Evolutionary conservation across 371 early-diverging fungal genomes (phyloP), one percentile per base, ranked within the genome.

Genomic region (Actinomucor elegans): DNA sequence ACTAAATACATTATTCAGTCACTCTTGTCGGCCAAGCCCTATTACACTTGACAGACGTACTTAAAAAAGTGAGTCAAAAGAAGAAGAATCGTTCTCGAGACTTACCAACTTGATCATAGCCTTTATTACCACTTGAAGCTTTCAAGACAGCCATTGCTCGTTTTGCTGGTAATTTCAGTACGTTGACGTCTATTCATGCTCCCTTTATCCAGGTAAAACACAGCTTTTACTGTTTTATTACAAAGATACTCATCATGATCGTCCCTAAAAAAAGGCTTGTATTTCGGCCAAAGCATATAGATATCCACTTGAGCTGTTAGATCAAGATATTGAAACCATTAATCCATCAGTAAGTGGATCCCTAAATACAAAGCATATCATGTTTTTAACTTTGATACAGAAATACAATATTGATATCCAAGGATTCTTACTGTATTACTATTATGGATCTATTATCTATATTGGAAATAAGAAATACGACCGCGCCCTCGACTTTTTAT

Each of bases 371-470:
- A 21, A n/a, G 3, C 1, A 24, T 28, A 17, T 31, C 5, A 17
- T 26, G n/a, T 20, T 29, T 20, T 26, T 14, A 11, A 23, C 46
- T 8, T 36, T n/a, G 7, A 8, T n/a, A 35, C 48, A 70, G 71
- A 48, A 38, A 18, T 46, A 67, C 29, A 66, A 61, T 40, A 42
- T 81, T 8, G 52, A 56, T 1, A 71, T 81, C 54, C 78, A 79
- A 40, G 80, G 80, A 46, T 85, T 84, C 62, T 64, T 92, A 32
- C 73, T 86, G 26, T 90, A 91, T 68, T 79, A 87, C 49, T 93
- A 92, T 66, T 90, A 92, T 57, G 90, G 90, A 33, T 87, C 85
- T 18, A 83, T 90, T 74, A 57, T 89, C 17, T 86, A 82, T 52
- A 80, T 85, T 26, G 85, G 80, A 23, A 76, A 86, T 52, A 87